Conservation (phyloP, 805 yeast species). For the Blastobotrys terrestris region DNA sequence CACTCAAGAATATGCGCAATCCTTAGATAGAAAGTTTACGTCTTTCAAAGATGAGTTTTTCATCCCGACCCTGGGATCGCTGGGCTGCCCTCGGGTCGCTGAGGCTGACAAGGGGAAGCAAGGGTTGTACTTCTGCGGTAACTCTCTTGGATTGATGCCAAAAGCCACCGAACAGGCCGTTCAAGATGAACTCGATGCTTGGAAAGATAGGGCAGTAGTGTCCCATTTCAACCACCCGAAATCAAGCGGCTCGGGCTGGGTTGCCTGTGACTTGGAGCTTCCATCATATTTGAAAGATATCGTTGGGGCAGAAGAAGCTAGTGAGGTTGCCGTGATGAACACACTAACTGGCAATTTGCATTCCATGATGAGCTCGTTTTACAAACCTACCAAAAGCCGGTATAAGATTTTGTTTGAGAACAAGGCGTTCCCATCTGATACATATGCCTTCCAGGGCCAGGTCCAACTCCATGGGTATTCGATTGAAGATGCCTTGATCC, state of each 20-base stretch:
- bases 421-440: conserved; percentile 89
- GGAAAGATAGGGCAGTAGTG: conserved; percentile 78
- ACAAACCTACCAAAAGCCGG: conserved; percentile 49
- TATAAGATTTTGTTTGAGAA: conserved; percentile 76
- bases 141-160: conserved; percentile 92
- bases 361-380: conserved; percentile 65
- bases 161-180: conserved; percentile 50
- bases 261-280: conserved; percentile 74
- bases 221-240: conserved; percentile 55
- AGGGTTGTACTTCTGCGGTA: conserved; percentile 75
- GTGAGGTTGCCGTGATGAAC: conserved; percentile 84
- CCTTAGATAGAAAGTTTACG: conserved; percentile 38
- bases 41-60: conserved; percentile 44
- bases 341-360: conserved; percentile 80
- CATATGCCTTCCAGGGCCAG: conserved; percentile 74
- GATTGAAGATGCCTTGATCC: conserved; percentile 53
- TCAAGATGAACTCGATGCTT: conserved; percentile 65
- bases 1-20: conserved; percentile 13
- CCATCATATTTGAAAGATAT: conserved; percentile 61
- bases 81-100: conserved; percentile 36
- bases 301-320: conserved; percentile 62
- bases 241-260: conserved; percentile 57
- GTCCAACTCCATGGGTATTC: conserved; percentile 53
- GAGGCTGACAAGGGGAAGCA: conserved; percentile 14
- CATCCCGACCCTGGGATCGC: conserved; percentile 59